Evolutionary conservation across 768 basidiomycete genomes (phyloP), one percentile per base, ranked within the genome.

Genomic region (Boletus tylopilopsis): DNA sequence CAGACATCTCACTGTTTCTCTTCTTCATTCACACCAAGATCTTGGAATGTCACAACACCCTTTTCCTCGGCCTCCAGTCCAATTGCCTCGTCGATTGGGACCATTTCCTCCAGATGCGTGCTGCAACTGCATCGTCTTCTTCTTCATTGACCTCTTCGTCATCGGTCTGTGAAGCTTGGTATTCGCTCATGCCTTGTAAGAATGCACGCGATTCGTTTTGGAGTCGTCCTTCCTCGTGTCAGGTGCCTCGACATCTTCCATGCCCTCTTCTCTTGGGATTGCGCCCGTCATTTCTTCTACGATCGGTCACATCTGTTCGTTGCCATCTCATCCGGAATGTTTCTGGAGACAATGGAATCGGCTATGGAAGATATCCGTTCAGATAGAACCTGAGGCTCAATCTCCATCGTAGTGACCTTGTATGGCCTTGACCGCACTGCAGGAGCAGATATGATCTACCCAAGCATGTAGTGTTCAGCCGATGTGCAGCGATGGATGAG

Each of bases 271-370:
- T n/a, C 32, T 54, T 0, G 55, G 53, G 9, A 41, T 54, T 0
- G 61, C 69, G 6, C 69, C 78, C 19, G 72, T 73, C 85, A 97
- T 90, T 66, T 97, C 95, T 62, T 97, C 95, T 65, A 97, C 93
- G 0, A 93, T 95, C 1, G 95, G 95, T 94, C 95, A 97, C 0
- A 95, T 99, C 67, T 99, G 95, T 61, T 99, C 95, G 64, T 96
- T 29, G 78, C 82, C 68, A 96, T 77, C 49, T 90, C 85, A 60
- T 97, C 94, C 5, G 87, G 90, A 21, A 89, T 83, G 64, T 95
- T 94, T 42, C 79, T 85, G 2, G 92, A 93, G 11, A 90, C 79
- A 42, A 97, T 71, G 7, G 93, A 93, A 67, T 97, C 94, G 1
- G 87, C 89, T 1, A 81, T 74, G 0, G 80, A 75, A 1, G 74